phyloP scores from a whole-genome alignment of 2,329 filamentous ascomycete species.

The Aureobasidium uvarum region DNA sequence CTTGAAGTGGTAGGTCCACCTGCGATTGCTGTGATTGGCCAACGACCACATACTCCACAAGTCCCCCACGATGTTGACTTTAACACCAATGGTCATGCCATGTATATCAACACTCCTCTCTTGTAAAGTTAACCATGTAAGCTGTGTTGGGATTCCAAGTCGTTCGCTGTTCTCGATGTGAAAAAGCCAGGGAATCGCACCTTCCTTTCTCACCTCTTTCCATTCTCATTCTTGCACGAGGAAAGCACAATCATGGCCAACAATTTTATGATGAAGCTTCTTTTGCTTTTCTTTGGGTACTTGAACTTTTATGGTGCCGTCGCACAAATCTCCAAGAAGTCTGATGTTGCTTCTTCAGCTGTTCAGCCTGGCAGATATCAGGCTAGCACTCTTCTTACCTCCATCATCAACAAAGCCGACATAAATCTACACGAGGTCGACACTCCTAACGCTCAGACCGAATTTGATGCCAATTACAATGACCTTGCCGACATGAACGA shows the following conservation, averaged over 20 bases:
- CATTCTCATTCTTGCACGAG: background rate
- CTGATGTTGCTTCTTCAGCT: background rate
- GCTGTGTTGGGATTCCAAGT: background rate
- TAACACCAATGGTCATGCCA: background rate
- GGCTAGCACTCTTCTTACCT: slow-evolving; percentile 2
- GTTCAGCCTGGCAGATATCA: background rate
- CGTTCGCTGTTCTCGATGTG: background rate
- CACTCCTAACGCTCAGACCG: background rate
- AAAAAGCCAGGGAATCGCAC: background rate
- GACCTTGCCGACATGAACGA: background rate
- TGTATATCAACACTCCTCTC: background rate
- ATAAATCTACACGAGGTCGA: background rate
- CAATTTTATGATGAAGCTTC: background rate
- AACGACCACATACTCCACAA: background rate
- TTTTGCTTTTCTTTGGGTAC: background rate
- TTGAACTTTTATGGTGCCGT: background rate
- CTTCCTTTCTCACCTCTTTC: background rate
- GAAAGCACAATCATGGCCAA: background rate
- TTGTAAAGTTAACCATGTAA: background rate
- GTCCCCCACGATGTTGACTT: slow-evolving; percentile 3
- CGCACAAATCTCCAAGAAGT: slow-evolving; percentile 1
- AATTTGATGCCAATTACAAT: background rate
- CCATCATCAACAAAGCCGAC: background rate
- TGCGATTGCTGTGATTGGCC: background rate
- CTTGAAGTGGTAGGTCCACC: slow-evolving; percentile 7